These are phyloP conservation scores for Sporothrix variecibatus DNA, from an alignment of 2,329 filamentous ascomycete species.

Conservation along the genomic window DNA sequence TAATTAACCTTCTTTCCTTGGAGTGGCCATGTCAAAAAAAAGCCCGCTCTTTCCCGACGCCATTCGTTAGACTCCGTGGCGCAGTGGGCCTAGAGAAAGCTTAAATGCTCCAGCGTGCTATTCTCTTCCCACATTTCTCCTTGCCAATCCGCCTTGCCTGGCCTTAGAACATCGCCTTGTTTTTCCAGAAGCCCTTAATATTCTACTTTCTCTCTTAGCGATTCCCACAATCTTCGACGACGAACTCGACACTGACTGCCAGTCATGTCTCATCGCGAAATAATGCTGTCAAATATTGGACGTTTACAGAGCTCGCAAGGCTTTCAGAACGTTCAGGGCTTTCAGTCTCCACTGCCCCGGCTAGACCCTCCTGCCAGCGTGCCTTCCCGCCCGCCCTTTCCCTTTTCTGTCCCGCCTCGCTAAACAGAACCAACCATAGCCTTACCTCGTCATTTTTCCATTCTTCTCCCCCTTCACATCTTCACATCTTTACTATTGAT, in stretches of 20 bases:
- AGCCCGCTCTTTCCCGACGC: background rate
- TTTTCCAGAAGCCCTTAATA: background rate
- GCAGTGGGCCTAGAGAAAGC: background rate
- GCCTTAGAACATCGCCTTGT: background rate
- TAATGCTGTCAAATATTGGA: background rate
- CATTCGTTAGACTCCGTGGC: constrained; percentile 4
- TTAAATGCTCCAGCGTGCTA: background rate
- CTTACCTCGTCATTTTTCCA: background rate
- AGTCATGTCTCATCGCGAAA: background rate
- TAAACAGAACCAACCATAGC: background rate
- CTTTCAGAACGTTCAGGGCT: background rate
- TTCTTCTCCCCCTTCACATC: too few species aligned
- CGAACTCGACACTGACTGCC: background rate
- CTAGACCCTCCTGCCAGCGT: background rate
- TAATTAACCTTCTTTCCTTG: background rate
- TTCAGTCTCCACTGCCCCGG: background rate
- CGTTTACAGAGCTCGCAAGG: background rate
- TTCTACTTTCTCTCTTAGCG: too few species aligned
- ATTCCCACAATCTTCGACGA: background rate
- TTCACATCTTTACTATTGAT: background rate
- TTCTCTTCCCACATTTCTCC: background rate
- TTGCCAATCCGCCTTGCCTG: constrained; percentile 9
- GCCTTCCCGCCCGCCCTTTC: background rate
- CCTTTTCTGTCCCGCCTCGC: background rate
- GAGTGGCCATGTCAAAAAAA: background rate